Base-by-base conservation (phyloP, 108 stramenopile species). In the Aurantiochytrium sp. region DNA sequence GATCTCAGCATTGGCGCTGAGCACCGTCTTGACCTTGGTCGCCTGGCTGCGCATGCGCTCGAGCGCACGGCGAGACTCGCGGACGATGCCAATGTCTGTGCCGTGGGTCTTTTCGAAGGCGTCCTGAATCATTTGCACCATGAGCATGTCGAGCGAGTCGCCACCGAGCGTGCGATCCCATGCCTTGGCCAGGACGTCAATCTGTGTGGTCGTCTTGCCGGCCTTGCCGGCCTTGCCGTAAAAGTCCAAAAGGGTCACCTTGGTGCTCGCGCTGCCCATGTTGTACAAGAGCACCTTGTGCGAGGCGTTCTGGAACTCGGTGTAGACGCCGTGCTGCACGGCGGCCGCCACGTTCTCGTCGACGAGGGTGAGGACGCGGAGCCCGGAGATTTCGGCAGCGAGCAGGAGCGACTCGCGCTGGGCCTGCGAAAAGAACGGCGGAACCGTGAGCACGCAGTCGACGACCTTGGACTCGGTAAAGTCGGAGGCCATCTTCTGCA, bases 301-400 rank as follows among this genome's bases (percentile, higher is more conserved):
- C 45, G 92, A 50, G 55, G 96, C 94, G 37, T 96, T 97, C 45
- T 55, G 50, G 88, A 93, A 94, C 39, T 94, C 91, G 55, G 96
- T 94, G 91, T 98, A 97, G 93, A 99, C 97, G 12, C 95, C 97
- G 91, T 95, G 98, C 87, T 99, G 97, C 22, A 99, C 89, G 10
- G 97, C 98, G 10, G 98, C 97, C 21, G 99, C 99, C 6, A 98
- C 97, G 89, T 96, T 98, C 90, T 98, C 98, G 54, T 99, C 98
- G 89, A 99, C 95, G 24, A 99, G 85, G 8, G 95, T 91, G 86
- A 99, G 94, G 6, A 99, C 99, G 37, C 96, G 97, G 55, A 99
- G 90, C 37, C 95, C 96, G 37, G 97, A 98, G 91, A 99, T 91
- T 52, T 91, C 92, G 19, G 98, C 99, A 8, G 99, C 97, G 91